Base-by-base conservation (phyloP, 768 basidiomycete genomes). In the Suillus subaureus region DNA sequence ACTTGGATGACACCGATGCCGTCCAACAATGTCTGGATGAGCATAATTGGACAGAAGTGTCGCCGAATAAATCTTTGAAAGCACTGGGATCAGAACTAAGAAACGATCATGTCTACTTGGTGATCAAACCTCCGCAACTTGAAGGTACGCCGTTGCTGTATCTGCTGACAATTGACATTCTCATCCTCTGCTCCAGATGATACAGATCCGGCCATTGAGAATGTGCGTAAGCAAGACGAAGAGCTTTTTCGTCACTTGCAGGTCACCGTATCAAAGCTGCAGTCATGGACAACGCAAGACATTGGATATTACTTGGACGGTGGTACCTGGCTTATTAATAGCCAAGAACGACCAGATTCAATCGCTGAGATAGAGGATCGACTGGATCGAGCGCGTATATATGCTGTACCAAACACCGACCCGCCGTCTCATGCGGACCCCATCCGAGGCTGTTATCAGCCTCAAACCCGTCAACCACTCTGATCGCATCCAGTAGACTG, bases 171-270 rank as follows among this genome's bases (percentile, higher is more conserved):
- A 21, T n/a, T n/a, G 28, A 35, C 21, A 23, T n/a, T 37, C 43
- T 61, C 61, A 61, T 5, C 31, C 55, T 51, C n/a, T n/a, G n/a
- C n/a, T n/a, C n/a, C 43, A 61, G 61, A 11, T 5, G 6, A 23
- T 2, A 28, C 6, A 6, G 23, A 33, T 18, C 7, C 2, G 12
- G 33, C 47, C 8, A 51, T 61, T 21, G 43, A 23, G 6, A 3
- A 21, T 21, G 31, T 52, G 26, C 15, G 7, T 16, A 3, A 52
- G 49, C 6, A 7, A 51, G 18, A 26, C 16, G 15, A 31, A 49
- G 61, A 61, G 7, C n/a, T 51, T 31, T 61, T 61, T 52, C n/a
- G 33, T 15, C 39, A 23, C 33, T 51, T 61, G 47, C 61, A 54
- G 13, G 23, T 61, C 26, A 31, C 42, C 1, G 26, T 61, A 23